Base-by-base conservation (phyloP, 495 filamentous ascomycete genomes). In the Penicillium mononematosum region DNA sequence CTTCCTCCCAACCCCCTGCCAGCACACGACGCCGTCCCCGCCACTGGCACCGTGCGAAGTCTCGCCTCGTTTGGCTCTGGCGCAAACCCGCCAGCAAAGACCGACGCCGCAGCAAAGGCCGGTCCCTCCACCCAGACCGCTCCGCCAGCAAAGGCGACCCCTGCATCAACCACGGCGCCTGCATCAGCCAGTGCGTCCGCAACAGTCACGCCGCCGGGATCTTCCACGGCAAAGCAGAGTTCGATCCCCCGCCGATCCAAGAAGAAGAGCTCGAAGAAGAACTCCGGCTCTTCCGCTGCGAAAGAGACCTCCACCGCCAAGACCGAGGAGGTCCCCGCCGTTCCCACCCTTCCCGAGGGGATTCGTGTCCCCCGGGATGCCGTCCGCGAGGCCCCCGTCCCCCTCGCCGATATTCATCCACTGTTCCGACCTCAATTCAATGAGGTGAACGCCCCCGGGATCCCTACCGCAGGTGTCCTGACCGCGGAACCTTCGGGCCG, bases 331-430 rank as follows among this genome's bases (percentile, higher is more conserved):
- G 48, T 59, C 17, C 66, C 59, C 17, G 57, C 61, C 17, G n/a
- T 61, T n/a, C 65, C 63, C 2, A 7, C 56, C 2, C 44, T 60
- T 20, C 59, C 64, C 31, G 7, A 36, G 25, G 47, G 16, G 1
- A 12, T 48, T 14, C 6, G n/a, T 1, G 4, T 25, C 27, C 16
- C 25, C 22, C 22, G 20, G 31, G 31, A 34, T 14, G 10, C 31
- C 14, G 43, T 45, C 3, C 6, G 16, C 3, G 24, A 22, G 1
- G 24, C 5, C 5, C 12, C 43, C 38, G 22, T 31, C 22, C n/a
- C 38, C 36, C 29, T 29, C 5, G 66, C 57, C 42, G 34, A 49
- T 4, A 49, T 71, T 12, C 69, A 71, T 38, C 66, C 69, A 0
- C 58, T 61, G 2, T 43, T 67, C n/a, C 41, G 27, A 5, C n/a